These are phyloP conservation scores for Arxiozyma bovina DNA, from an alignment of 1,139 yeast genomes.

Conservation along the genomic window DNA sequence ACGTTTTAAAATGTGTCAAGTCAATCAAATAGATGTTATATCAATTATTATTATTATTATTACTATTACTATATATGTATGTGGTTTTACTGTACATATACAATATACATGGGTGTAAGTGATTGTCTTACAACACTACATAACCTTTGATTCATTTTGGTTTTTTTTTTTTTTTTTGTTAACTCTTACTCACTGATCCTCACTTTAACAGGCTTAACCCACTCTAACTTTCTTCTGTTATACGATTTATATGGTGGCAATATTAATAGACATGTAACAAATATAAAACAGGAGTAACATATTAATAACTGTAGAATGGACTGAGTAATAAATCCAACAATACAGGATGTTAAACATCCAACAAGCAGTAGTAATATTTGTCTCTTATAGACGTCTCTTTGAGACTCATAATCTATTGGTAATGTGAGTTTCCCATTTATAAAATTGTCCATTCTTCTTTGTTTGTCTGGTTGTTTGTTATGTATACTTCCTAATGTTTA, in stretches of 20 bases:
- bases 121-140: too few species aligned
- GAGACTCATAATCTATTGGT: constrained; percentile 29
- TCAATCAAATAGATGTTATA: too few species aligned
- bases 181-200: background rate
- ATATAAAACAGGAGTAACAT: constrained; percentile 13
- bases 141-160: too few species aligned
- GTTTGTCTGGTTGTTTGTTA: constrained; percentile 7
- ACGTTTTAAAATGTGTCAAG: too few species aligned
- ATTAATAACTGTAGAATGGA: constrained; percentile 17
- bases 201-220: constrained; percentile 12
- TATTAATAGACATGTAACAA: constrained; percentile 14
- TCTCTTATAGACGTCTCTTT: constrained; percentile 13
- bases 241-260: constrained; percentile 27
- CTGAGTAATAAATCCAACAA: constrained; percentile 21
- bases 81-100: too few species aligned
- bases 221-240: constrained; percentile 19
- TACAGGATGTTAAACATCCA: constrained; percentile 18
- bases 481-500: too few species aligned
- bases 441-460: constrained; percentile 16
- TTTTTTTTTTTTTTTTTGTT: too few species aligned
- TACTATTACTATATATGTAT: too few species aligned
- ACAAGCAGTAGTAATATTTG: constrained; percentile 12
- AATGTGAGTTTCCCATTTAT: constrained; percentile 19
- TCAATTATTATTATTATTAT: too few species aligned
- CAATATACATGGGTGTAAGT: too few species aligned